phyloP scores from a whole-genome alignment of 768 basidiomycete species.

The Lactarius evosmus region DNA sequence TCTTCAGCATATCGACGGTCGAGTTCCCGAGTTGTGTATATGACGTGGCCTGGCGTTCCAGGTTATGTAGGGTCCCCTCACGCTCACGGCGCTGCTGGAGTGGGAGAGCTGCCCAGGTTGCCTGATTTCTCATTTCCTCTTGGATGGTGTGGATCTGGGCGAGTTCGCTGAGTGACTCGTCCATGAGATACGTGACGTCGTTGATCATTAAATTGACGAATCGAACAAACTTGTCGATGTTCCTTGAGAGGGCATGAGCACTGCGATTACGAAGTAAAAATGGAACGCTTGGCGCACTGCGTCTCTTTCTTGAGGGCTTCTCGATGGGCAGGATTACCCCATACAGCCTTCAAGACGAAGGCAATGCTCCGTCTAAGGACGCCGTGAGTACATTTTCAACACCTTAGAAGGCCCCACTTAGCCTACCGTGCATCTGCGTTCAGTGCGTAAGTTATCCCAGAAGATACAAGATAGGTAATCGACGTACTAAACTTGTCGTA shows the following conservation, averaged over 20 bases:
- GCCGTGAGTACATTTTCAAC: slow-evolving; percentile 2
- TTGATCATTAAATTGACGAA: slow-evolving; percentile 99
- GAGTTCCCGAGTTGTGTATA: slow-evolving; percentile 85
- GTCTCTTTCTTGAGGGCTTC: slow-evolving; percentile 81
- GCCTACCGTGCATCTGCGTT: slow-evolving; percentile 52
- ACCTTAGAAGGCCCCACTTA: neutral
- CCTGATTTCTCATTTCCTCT: slow-evolving; percentile 74
- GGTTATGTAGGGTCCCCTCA: slow-evolving; percentile 67
- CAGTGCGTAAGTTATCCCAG: slow-evolving; percentile 2
- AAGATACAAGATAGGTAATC: slow-evolving; percentile 3
- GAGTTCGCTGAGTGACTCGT: slow-evolving; percentile 89
- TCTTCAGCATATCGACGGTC: slow-evolving; percentile 85
- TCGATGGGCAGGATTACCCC: slow-evolving; percentile 87
- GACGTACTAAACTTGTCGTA: slow-evolving; percentile 94
- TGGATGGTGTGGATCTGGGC: slow-evolving; percentile 86
- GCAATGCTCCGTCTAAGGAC: slow-evolving; percentile 75
- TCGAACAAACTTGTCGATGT: slow-evolving; percentile 89
- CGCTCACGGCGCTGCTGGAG: slow-evolving; percentile 79
- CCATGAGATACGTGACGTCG: slow-evolving; percentile 97
- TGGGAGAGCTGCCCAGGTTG: slow-evolving; percentile 64
- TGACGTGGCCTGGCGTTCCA: slow-evolving; percentile 81
- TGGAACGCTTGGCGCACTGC: slow-evolving; percentile 44
- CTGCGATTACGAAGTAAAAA: neutral
- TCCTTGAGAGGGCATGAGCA: slow-evolving; percentile 41
- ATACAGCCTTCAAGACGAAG: slow-evolving; percentile 82